Evolutionary conservation across 2,329 filamentous ascomycete genomes (phyloP).

Genomic region (Hypoxylon sp.): DNA sequence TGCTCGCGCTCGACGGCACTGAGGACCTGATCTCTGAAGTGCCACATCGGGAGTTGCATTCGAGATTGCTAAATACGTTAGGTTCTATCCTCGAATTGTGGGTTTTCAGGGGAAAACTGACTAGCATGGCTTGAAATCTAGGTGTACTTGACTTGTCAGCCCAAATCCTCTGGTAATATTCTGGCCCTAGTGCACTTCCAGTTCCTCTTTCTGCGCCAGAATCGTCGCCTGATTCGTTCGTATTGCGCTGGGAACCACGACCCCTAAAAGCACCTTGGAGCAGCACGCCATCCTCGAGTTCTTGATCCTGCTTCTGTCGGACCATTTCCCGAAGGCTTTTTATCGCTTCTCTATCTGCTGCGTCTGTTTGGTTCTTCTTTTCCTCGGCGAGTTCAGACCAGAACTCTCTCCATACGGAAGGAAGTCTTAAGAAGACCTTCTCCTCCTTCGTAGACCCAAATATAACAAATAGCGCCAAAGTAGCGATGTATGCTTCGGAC

Average conservation of each 20-base stretch:
- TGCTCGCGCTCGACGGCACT: slow-evolving; percentile 83
- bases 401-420: slow-evolving; percentile 85
- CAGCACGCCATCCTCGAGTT: slow-evolving; percentile 81
- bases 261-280: slow-evolving; percentile 82
- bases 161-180: slow-evolving; percentile 73
- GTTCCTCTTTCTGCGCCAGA: slow-evolving; percentile 62
- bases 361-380: slow-evolving; percentile 79
- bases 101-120: slow-evolving; percentile 53
- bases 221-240: slow-evolving; percentile 66
- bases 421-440: slow-evolving; percentile 84
- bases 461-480: slow-evolving; percentile 83
- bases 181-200: slow-evolving; percentile 58
- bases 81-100: not conserved
- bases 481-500: slow-evolving; percentile 89
- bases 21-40: slow-evolving; percentile 84
- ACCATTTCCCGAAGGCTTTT: slow-evolving; percentile 79
- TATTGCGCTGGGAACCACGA: slow-evolving; percentile 64
- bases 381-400: slow-evolving; percentile 83
- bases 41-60: slow-evolving; percentile 90
- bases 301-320: slow-evolving; percentile 76
- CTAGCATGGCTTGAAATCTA: slow-evolving; percentile 84
- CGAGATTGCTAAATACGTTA: slow-evolving; percentile 67
- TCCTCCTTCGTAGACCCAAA: slow-evolving; percentile 86
- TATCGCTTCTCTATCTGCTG: slow-evolving; percentile 77
- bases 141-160: slow-evolving; percentile 68